Percentiles rank a stretch among this genome's conserved stretches.
phyloP scores from a whole-genome alignment of 2,329 filamentous ascomycete genomes.

The Cryoendolithus antarcticus region DNA sequence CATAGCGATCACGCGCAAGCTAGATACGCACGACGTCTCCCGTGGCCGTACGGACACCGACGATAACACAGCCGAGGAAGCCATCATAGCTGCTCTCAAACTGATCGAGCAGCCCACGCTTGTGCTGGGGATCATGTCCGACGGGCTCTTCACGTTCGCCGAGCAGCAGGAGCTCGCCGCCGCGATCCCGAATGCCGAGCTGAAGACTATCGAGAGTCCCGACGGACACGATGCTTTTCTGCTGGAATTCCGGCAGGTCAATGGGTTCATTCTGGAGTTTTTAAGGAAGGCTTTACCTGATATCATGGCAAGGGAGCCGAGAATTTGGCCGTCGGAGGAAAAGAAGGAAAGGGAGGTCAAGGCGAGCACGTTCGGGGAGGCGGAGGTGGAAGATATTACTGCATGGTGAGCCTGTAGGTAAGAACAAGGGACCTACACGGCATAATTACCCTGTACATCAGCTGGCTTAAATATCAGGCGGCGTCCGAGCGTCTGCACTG shows the following conservation, averaged over 20 bases:
- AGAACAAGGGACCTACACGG: too few species aligned
- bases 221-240: slow-evolving; percentile 96
- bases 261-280: slow-evolving; percentile 73
- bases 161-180: slow-evolving; percentile 88
- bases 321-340: slow-evolving; percentile 31
- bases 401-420: slow-evolving; percentile 53
- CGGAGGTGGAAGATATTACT: slow-evolving; percentile 91
- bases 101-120: slow-evolving; percentile 80
- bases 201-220: slow-evolving; percentile 82
- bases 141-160: slow-evolving; percentile 92
- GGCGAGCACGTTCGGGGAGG: slow-evolving; percentile 87
- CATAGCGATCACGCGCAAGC: slow-evolving; percentile 93
- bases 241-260: slow-evolving; percentile 94
- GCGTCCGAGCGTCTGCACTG: too few species aligned
- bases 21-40: slow-evolving; percentile 93
- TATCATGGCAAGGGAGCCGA: slow-evolving; percentile 56
- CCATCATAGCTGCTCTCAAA: slow-evolving; percentile 60
- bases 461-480: too few species aligned
- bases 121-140: slow-evolving; percentile 86
- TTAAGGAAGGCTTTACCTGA: slow-evolving; percentile 71
- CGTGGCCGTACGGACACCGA: slow-evolving; percentile 45
- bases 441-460: too few species aligned
- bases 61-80: slow-evolving; percentile 29
- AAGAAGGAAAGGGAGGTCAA: slow-evolving; percentile 56
- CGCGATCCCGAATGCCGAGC: slow-evolving; percentile 60